Base-by-base conservation (phyloP, 2,329 filamentous ascomycete species). In the Raffaelea deltoideospora region DNA sequence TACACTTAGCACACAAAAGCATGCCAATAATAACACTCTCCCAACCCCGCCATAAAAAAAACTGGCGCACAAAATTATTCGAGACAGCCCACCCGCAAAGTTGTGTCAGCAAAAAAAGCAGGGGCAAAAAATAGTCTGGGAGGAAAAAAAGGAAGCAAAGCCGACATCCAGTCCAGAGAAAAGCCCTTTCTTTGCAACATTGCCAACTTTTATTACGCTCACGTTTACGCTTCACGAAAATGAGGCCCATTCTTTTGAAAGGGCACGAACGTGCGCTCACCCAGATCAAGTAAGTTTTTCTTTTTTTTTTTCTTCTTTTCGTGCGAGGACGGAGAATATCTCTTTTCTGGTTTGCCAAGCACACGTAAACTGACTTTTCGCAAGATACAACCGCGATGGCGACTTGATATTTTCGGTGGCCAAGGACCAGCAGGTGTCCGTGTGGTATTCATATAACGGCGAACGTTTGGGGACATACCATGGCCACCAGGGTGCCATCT, bases 261-360 rank as follows among this genome's bases (percentile, higher is more conserved):
- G 90, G 90, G 63, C 90, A 98, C 76, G 86, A 93, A 72, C 82
- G 86, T 68, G 84, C 86, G 64, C 73, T 94, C 63, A 94, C 85
- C 57, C 86, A 95, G 63, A 88, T 95, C 62, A 47, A 38, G 45
- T 48, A 37, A 22, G 44, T 39, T 27, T 26, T 24, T 6, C 7
- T 7, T n/a, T 26, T 13, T 26, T 26, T 8, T 26, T 26, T 26
- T 26, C 23, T 8, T 26, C 13, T 8, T 26, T 26, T 26, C 23
- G 23, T 26, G 23, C n/a, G n/a, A n/a, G n/a, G n/a, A n/a, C n/a
- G n/a, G n/a, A n/a, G n/a, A n/a, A n/a, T n/a, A n/a, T n/a, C n/a
- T n/a, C n/a, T n/a, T n/a, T n/a, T n/a, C n/a, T n/a, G n/a, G n/a
- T n/a, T n/a, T n/a, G n/a, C n/a, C n/a, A n/a, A n/a, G n/a, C 85